phyloP scores from a whole-genome alignment of 2,329 filamentous ascomycete species.

The Parascedosporium putredinis region DNA sequence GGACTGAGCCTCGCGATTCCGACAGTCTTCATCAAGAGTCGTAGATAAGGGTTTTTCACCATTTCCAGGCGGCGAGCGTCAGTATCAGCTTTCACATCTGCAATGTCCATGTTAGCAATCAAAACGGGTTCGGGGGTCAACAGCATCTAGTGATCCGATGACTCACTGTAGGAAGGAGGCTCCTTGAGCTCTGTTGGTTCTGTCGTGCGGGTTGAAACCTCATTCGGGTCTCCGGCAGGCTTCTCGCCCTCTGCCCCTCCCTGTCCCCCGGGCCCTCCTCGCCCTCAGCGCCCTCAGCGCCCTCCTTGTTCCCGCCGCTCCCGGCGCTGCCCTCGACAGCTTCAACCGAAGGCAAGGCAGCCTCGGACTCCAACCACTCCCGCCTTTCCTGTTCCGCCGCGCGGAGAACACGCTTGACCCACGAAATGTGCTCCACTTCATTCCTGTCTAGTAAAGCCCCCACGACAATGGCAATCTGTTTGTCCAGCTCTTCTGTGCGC shows the following conservation, averaged over 20 bases:
- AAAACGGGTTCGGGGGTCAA: background rate
- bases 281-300: conserved; percentile 16
- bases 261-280: background rate
- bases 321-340: conserved; percentile 18
- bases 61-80: conserved; percentile 61
- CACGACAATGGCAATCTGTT: conserved; percentile 71
- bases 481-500: conserved; percentile 53
- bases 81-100: conserved; percentile 53
- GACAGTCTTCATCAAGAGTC: conserved; percentile 69
- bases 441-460: conserved; percentile 71
- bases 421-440: conserved; percentile 64
- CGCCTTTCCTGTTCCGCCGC: conserved; percentile 62
- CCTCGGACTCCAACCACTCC: conserved; percentile 65
- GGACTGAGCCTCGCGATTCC: conserved; percentile 53
- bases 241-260: background rate
- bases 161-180: conserved; percentile 24
- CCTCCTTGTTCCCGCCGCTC: conserved; percentile 20
- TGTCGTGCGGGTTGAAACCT: background rate
- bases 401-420: conserved; percentile 64
- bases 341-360: conserved; percentile 37
- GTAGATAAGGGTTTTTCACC: conserved; percentile 81
- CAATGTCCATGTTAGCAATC: conserved; percentile 18
- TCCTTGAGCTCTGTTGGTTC: conserved; percentile 13
- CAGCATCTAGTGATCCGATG: background rate
- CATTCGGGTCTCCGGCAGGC: background rate